Percentiles rank a stretch among this genome's conserved stretches.
These are phyloP conservation scores for Ganoderma meredithae DNA, from an alignment of 1,284 basidiomycete genomes.

Conservation along the genomic window DNA sequence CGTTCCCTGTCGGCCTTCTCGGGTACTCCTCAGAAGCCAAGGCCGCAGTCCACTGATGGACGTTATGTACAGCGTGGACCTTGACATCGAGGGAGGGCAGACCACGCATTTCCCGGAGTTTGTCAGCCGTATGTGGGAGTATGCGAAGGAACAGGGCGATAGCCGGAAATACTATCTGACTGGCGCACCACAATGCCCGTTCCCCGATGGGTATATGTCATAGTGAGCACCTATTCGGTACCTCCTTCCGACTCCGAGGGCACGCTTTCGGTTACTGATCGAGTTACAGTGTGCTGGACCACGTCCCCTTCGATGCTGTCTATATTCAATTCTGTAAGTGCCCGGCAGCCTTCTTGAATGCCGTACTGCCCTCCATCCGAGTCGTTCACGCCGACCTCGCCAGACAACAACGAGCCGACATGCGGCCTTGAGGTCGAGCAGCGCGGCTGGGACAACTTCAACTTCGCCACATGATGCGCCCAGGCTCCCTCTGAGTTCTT, in stretches of 20 bases:
- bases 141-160: conserved; percentile 48
- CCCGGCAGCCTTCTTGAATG: background rate
- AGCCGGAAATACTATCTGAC: conserved; percentile 69
- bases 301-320: conserved; percentile 64
- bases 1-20: conserved; percentile 21
- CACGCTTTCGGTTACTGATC: background rate
- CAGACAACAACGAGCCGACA: conserved; percentile 60
- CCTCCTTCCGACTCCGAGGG: too few relatives aligned
- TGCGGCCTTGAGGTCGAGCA: conserved; percentile 51
- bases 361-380: too few relatives aligned
- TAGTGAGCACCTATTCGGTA: conserved; percentile 25
- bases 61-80: conserved; percentile 50
- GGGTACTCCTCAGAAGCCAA: too few relatives aligned
- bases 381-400: background rate
- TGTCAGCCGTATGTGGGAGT: conserved; percentile 56
- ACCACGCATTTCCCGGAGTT: conserved; percentile 59
- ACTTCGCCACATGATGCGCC: conserved; percentile 58
- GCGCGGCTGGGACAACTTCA: conserved; percentile 52
- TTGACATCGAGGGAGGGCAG: conserved; percentile 71
- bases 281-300: conserved; percentile 50
- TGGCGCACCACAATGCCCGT: conserved; percentile 74
- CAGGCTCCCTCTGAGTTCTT: background rate
- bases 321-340: conserved; percentile 65
- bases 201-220: conserved; percentile 64
- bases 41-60: background rate